Evolutionary conservation across 371 early-diverging fungal genomes (phyloP).

Genomic region (Mortierella sp.): DNA sequence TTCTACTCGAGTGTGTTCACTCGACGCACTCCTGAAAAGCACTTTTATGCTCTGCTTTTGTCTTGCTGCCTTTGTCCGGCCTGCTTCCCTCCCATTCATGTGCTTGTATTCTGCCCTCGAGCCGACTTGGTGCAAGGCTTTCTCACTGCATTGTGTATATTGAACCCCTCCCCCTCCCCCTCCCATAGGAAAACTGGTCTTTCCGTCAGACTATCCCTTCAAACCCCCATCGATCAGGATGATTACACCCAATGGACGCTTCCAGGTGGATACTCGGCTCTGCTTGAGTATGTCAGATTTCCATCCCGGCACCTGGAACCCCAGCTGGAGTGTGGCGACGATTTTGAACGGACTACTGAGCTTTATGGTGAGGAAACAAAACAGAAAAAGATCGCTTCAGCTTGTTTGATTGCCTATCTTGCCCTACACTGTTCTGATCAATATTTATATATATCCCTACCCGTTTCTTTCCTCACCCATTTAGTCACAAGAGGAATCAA

Average conservation of each 20-base stretch:
- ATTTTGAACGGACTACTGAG: constrained; percentile 94
- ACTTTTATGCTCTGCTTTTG: not conserved
- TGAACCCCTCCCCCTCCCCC: not conserved
- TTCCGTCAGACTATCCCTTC: constrained; percentile 96
- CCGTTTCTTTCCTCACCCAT: not conserved
- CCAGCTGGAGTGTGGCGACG: constrained; percentile 95
- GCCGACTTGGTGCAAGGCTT: too few species aligned
- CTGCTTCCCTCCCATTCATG: too few species aligned
- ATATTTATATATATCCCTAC: not conserved
- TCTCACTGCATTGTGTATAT: too few species aligned
- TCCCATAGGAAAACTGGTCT: constrained; percentile 82
- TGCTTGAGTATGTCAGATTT: constrained; percentile 97
- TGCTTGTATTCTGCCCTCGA: too few species aligned
- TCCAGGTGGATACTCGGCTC: constrained; percentile 88
- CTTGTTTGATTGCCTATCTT: not conserved
- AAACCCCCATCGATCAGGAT: constrained; percentile 96
- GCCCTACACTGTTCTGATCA: not conserved
- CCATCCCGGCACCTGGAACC: constrained; percentile 94
- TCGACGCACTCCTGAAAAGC: not conserved
- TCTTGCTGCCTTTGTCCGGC: not conserved
- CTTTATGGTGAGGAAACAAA: constrained; percentile 83
- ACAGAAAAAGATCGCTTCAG: not conserved
- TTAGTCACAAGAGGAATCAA: constrained; percentile 76
- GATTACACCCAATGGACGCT: constrained; percentile 94
- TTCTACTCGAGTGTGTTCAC: not conserved